Percentiles rank a stretch among this genome's conserved stretches.
phyloP scores from a whole-genome alignment of 176 grass and related monocot genomes.

The Triticum monococcum region DNA sequence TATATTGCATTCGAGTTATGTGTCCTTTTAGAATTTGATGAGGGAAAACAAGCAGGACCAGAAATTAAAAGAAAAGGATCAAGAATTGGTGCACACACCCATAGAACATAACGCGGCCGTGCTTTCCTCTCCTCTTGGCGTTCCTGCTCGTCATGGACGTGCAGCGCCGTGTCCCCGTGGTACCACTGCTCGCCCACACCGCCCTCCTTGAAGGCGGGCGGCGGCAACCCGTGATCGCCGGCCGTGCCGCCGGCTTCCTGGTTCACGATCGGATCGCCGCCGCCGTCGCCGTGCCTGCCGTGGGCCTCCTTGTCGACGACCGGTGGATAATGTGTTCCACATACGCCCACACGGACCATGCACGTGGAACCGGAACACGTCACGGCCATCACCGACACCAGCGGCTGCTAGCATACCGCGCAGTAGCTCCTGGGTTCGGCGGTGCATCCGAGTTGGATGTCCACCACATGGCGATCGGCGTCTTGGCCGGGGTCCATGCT shows the following conservation, averaged over 20 bases:
- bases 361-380: too few species aligned
- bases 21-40: too few species aligned
- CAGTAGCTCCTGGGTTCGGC: not conserved
- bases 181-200: not conserved
- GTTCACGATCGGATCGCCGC: too few species aligned
- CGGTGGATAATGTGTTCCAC: too few species aligned
- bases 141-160: not conserved
- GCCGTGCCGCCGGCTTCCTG: not conserved
- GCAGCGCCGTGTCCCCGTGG: not conserved
- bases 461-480: not conserved
- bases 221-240: not conserved
- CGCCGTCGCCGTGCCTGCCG: too few species aligned
- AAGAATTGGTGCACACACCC: not conserved
- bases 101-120: not conserved
- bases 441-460: not conserved
- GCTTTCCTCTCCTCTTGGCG: not conserved
- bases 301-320: too few species aligned
- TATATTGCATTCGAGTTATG: too few species aligned
- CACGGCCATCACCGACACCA: too few species aligned
- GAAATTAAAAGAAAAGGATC: too few species aligned
- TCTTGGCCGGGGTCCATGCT: not conserved
- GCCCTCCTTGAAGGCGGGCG: not conserved
- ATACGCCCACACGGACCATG: too few species aligned
- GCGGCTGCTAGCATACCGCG: too few species aligned
- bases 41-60: too few species aligned